These are phyloP conservation scores for Penicillium daleae DNA, from an alignment of 495 filamentous ascomycete genomes.

Conservation along the genomic window DNA sequence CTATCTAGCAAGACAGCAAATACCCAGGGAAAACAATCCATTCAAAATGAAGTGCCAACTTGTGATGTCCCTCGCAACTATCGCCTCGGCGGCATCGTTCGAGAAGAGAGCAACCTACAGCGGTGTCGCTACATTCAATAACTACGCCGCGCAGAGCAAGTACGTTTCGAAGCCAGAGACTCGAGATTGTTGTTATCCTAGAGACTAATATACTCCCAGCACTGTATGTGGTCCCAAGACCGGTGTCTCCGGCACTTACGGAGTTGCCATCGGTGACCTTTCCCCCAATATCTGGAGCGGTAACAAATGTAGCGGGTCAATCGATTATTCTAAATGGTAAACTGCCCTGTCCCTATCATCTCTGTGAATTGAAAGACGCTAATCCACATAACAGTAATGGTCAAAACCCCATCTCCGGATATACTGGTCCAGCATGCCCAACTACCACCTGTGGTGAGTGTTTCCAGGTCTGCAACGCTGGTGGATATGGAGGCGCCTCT, in stretches of 20 bases:
- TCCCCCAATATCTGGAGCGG: not conserved
- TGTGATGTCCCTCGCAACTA: not conserved
- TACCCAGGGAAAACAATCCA: not conserved
- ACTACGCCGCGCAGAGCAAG: not conserved
- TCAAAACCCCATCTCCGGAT: not conserved
- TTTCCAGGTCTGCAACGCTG: not conserved
- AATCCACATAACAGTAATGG: not conserved
- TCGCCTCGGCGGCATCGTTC: not conserved
- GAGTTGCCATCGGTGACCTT: not conserved
- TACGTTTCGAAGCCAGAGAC: not conserved
- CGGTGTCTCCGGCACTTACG: not conserved
- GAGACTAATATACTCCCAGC: not conserved
- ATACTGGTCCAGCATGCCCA: not conserved
- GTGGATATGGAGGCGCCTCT: not conserved
- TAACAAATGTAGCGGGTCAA: not conserved
- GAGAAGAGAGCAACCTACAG: not conserved
- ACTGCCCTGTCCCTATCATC: not conserved
- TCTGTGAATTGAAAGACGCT: not conserved
- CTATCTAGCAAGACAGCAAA: not conserved
- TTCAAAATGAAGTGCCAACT: not conserved
- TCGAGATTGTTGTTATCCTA: too few relatives aligned
- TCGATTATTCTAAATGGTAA: not conserved
- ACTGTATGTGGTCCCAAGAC: not conserved
- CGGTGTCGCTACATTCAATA: not conserved
- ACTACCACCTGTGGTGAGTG: not conserved